Base-by-base conservation (phyloP, 177 flowering plant species). In the Viscum album region DNA sequence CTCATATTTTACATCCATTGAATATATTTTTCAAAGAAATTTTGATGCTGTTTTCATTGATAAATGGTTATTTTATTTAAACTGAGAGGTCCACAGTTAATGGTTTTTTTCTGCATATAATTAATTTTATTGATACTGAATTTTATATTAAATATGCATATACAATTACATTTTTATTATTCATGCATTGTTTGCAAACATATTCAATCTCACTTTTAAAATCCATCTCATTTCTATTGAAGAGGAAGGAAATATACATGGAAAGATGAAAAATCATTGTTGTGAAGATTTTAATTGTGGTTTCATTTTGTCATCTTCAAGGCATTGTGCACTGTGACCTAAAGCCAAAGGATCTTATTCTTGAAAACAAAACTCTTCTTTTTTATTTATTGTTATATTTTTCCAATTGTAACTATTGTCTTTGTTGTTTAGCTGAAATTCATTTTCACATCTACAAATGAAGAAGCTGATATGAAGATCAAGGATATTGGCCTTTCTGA, bases 381-480 rank as follows among this genome's bases (percentile, higher is more conserved):
- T n/a, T n/a, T n/a, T n/a, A n/a, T n/a, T n/a, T 2, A 10, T 28
- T 54, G 2, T 54, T 24, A n/a, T 54, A n/a, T 54, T 54, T 6
- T 8, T 54, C 8, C 15, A 5, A 28, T 63, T 33, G 32, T 33
- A 32, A 33, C 13, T 63, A 10, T 63, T 24, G n/a, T 33, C 19
- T 30, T 60, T 63, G 1, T 35, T 63, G 35, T 33, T 63, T 33
- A 16, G 34, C 66, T 32, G 66, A 63, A 63, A 13, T 63, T 63
- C 36, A 35, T 63, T 35, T 63, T 63, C 66, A 63, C 66, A n/a
- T 33, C 66, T 63, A 34, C 36, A 33, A 63, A 63, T 63, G 66
- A 63, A 63, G 66, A 63, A 32, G 66, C 66, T 1, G 66, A 63
- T 32, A 63, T 63, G 66, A 63, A 63, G 66, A n/a, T 63, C 23